Evolutionary conservation across 176 grass and related monocot species (phyloP).

Genomic region (Coix lacrymajobi): DNA sequence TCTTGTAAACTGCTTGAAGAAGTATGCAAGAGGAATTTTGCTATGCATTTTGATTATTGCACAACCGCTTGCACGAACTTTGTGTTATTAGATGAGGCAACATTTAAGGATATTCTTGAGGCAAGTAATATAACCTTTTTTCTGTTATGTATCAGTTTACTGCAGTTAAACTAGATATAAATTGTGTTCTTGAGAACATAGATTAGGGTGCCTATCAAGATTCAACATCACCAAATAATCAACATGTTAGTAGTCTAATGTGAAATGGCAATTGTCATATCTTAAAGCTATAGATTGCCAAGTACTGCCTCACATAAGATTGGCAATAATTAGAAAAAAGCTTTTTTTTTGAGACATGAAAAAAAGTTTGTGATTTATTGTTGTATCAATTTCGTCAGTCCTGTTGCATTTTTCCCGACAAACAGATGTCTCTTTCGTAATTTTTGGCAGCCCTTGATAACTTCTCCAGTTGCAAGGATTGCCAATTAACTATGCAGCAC

Average conservation of each 20-base stretch:
- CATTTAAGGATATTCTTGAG: constrained; percentile 85
- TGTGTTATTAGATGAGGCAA: constrained; percentile 81
- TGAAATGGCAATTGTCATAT: not conserved
- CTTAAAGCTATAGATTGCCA: constrained; percentile 12
- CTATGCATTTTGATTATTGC: constrained; percentile 94
- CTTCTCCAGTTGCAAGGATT: not conserved
- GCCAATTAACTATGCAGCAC: not conserved
- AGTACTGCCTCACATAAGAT: not conserved
- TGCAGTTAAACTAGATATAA: not conserved
- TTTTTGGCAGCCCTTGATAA: not conserved
- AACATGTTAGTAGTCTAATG: not conserved
- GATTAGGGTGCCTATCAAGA: constrained; percentile 20
- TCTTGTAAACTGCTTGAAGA: constrained; percentile 94
- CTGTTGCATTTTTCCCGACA: constrained; percentile 2
- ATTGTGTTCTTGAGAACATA: constrained; percentile 15
- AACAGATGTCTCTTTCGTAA: not conserved
- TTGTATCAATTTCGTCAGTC: not conserved
- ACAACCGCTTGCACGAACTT: constrained; percentile 82
- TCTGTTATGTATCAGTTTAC: constrained; percentile 18
- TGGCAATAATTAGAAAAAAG: not conserved
- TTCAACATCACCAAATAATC: constrained; percentile 1
- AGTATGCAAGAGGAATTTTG: constrained; percentile 82
- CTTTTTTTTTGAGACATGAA: too few relatives aligned
- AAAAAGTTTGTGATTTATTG: not conserved
- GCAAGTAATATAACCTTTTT: constrained; percentile 41